phyloP scores from a whole-genome alignment of 768 basidiomycete species.

The Trametes sanguinea region DNA sequence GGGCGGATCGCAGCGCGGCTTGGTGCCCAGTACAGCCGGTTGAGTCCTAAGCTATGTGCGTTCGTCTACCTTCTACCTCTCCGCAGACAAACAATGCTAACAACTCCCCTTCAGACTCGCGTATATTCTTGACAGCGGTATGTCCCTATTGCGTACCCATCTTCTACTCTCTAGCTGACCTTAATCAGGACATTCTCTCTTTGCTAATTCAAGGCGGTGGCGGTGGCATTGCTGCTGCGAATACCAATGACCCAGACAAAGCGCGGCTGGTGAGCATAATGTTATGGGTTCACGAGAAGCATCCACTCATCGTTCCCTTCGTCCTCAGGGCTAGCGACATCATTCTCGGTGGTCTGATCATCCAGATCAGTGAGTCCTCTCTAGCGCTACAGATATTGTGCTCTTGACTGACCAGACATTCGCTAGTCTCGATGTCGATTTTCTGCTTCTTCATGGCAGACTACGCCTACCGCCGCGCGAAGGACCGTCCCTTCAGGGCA shows the following conservation, averaged over 20 bases:
- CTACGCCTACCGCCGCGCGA: slow-evolving; percentile 44
- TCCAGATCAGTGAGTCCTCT: slow-evolving; percentile 30
- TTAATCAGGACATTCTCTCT: slow-evolving; percentile 38
- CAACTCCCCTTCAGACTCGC: slow-evolving; percentile 25
- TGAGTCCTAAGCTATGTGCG: slow-evolving; percentile 37
- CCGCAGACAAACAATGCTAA: no score
- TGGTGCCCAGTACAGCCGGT: slow-evolving; percentile 52
- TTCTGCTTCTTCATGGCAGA: slow-evolving; percentile 47
- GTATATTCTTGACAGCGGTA: slow-evolving; percentile 34
- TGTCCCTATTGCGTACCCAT: neutral
- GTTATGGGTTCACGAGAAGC: neutral
- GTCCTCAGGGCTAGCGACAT: slow-evolving; percentile 32
- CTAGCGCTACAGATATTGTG: neutral
- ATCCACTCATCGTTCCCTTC: neutral
- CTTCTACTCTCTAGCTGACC: neutral
- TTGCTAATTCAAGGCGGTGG: slow-evolving; percentile 44
- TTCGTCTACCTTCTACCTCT: no score
- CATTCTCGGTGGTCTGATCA: slow-evolving; percentile 33
- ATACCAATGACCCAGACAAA: slow-evolving; percentile 19
- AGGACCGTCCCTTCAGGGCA: slow-evolving; percentile 39
- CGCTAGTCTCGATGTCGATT: slow-evolving; percentile 42
- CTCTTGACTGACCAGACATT: neutral
- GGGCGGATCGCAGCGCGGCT: slow-evolving; percentile 46
- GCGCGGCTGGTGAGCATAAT: slow-evolving; percentile 12
- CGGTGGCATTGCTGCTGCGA: slow-evolving; percentile 34